Base-by-base conservation (phyloP, 2,329 filamentous ascomycete species). In the Davidsoniella virescens region DNA sequence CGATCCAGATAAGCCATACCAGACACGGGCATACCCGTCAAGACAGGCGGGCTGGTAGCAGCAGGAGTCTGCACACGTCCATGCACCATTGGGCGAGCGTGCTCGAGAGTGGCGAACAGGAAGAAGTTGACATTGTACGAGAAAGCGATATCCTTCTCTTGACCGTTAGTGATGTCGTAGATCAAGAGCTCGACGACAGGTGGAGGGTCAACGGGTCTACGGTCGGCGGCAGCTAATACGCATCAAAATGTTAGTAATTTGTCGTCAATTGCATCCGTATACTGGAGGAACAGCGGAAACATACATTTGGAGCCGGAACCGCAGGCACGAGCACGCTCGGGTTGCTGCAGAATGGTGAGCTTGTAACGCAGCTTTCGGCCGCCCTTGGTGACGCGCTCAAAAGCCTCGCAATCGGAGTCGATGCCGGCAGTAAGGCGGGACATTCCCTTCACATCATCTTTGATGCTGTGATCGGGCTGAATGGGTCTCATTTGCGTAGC, bases 41-140 rank as follows among this genome's bases (percentile, higher is more conserved):
- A 70, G 20, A 96, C 88, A 0, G 92, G 84, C 41, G 82, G 80
- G 52, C 79, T 81, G 46, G 78, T 76, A 9, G 82, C 76, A n/a
- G 78, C 70, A 26, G 72, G 73, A 10, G 73, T 72, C 57, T 79
- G 77, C 43, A 85, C 78, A 56, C 87, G 83, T 47, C 84, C 84
- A 53, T 87, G 82, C 16, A 87, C 87, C 53, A 95, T 83, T 26
- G 80, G 77, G 37, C 88, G 84, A 25, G 87, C 84, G 58, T 86
- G 80, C 61, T 95, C 87, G 53, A 98, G 73, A 5, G 87, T 95
- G 47, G 88, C 86, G 60, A 87, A 96, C 39, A 96, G 80, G 67
- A 98, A 96, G 75, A 96, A 96, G 66, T 94, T 94, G 61, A 88
- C 88, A 61, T 94, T 90, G 70, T 95, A 94, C 53, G 79, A 76